A percentile compares a stretch with the other conserved stretches of the same genome.
Conservation (phyloP, 305 asterid genomes). For the Fraxinus platypoda region DNA sequence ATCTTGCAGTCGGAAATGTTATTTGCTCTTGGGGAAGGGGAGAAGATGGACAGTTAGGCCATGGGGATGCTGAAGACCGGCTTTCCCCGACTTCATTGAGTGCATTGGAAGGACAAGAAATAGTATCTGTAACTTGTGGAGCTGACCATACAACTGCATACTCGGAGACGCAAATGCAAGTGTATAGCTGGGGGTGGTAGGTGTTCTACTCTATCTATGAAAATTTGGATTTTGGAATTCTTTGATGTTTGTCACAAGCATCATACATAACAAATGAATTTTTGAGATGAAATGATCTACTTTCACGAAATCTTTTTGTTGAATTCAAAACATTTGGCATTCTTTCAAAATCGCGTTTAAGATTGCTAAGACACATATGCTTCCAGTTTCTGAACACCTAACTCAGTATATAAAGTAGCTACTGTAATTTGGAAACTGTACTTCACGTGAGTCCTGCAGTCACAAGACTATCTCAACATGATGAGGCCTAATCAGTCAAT, state of each 20-base stretch:
- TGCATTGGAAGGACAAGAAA: conserved; percentile 74
- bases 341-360: background rate
- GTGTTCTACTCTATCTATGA: background rate
- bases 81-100: conserved; percentile 76
- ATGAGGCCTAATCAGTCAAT: background rate
- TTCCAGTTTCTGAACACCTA: background rate
- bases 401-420: background rate
- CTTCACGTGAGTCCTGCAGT: too few relatives aligned
- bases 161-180: conserved; percentile 62
- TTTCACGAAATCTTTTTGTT: background rate
- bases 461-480: background rate
- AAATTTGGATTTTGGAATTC: background rate
- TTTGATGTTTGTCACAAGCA: background rate
- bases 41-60: conserved; percentile 97
- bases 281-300: background rate
- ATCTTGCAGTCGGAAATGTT: conserved; percentile 73
- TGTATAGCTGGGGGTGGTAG: conserved; percentile 99
- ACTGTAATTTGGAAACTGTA: background rate
- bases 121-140: conserved; percentile 76
- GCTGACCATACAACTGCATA: conserved; percentile 95
- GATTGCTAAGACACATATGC: background rate
- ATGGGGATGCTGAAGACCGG: conserved; percentile 93
- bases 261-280: background rate
- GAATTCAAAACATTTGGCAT: background rate
- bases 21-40: conserved; percentile 99